A percentile compares a stretch with the other conserved stretches of the same genome.
Conservation (phyloP, 2,329 filamentous ascomycete species). For the Pezicula neosporulosa region DNA sequence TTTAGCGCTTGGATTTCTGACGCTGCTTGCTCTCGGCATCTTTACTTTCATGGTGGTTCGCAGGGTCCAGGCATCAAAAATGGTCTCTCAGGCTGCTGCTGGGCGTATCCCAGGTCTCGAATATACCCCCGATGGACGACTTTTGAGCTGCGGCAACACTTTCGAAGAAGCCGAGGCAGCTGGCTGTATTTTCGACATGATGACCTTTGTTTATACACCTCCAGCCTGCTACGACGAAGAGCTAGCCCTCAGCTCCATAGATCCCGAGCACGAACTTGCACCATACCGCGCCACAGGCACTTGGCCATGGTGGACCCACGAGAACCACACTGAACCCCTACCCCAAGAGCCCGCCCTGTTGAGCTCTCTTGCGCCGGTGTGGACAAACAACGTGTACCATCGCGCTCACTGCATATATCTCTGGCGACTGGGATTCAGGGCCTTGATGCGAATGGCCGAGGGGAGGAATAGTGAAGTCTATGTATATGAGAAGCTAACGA, state of each 20-base stretch:
- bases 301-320: neutral
- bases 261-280: neutral
- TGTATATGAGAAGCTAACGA: neutral
- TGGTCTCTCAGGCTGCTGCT: neutral
- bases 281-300: neutral
- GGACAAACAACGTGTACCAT: neutral
- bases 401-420: neutral
- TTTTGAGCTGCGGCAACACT: slow-evolving; percentile 1
- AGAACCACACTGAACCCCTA: neutral
- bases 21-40: neutral
- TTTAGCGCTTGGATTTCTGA: neutral
- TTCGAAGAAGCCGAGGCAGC: slow-evolving; percentile 1
- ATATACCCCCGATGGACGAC: slow-evolving; percentile 19
- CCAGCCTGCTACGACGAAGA: slow-evolving; percentile 5
- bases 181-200: slow-evolving; percentile 3
- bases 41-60: neutral
- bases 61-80: neutral
- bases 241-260: neutral
- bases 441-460: neutral
- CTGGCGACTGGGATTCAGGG: neutral
- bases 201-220: slow-evolving; percentile 2
- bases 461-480: neutral
- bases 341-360: neutral
- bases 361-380: neutral
- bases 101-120: neutral